These are phyloP conservation scores for Linanthus parryae DNA, from an alignment of 148 eudicot genomes.

Conservation along the genomic window DNA sequence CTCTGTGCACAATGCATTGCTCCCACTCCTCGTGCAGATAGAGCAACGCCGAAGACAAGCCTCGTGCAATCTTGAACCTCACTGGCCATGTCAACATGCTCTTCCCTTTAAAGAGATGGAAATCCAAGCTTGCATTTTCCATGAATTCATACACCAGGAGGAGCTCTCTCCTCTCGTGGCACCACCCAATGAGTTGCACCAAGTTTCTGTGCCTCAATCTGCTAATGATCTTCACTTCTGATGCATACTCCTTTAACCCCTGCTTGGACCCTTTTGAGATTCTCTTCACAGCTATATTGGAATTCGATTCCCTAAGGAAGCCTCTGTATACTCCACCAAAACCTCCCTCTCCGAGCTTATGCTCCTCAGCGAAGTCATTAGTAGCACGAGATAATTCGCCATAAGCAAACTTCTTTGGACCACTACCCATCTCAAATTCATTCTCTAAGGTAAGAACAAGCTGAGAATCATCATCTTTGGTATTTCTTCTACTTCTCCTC, in stretches of 20 bases:
- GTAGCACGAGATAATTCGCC: conserved; percentile 19
- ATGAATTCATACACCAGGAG: conserved; percentile 18
- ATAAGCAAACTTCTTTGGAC: conserved; percentile 30
- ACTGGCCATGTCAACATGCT: conserved; percentile 3
- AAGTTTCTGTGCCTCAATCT: conserved; percentile 16
- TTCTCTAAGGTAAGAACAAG: conserved; percentile 7
- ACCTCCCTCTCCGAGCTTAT: conserved; percentile 37
- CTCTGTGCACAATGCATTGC: conserved; percentile 16
- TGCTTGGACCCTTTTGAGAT: conserved; percentile 14
- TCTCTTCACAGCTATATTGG: conserved; percentile 16
- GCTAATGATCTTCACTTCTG: conserved; percentile 17
- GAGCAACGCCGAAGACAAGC: conserved; percentile 16
- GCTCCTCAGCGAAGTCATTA: conserved; percentile 19
- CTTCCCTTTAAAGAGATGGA: conserved; percentile 6
- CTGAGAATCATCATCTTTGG: not conserved
- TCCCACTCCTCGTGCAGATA: conserved; percentile 18
- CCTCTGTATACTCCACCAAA: conserved; percentile 21
- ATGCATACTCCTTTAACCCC: conserved; percentile 15
- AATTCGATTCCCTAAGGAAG: conserved; percentile 9
- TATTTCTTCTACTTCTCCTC: not conserved
- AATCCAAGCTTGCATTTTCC: conserved; percentile 18
- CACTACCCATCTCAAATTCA: conserved; percentile 22
- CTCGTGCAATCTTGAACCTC: conserved; percentile 14
- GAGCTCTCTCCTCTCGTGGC: conserved; percentile 14
- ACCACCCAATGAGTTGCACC: conserved; percentile 22